phyloP scores from a whole-genome alignment of 208 protist species.

The Angomonas desouzai region DNA sequence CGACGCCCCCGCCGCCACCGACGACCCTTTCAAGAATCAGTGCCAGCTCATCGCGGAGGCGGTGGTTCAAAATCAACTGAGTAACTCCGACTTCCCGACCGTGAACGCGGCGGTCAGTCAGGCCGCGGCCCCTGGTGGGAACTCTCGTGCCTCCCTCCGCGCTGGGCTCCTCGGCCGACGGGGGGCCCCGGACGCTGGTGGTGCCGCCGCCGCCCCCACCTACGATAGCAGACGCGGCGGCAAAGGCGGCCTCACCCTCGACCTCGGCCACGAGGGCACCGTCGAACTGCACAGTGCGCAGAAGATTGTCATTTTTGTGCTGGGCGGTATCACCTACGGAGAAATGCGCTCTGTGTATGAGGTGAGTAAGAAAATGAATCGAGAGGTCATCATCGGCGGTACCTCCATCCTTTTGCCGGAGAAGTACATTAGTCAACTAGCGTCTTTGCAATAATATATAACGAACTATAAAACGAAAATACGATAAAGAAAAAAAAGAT shows the following conservation, averaged over 20 bases:
- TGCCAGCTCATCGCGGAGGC: conserved; percentile 59
- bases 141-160: conserved; percentile 9
- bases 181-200: background rate
- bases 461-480: background rate
- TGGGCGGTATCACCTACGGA: conserved; percentile 69
- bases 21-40: conserved; percentile 47
- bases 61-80: conserved; percentile 39
- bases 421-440: conserved; percentile 36
- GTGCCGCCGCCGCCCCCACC: conserved; percentile 8
- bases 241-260: conserved; percentile 22
- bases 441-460: conserved; percentile 26
- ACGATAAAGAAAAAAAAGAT: conserved; percentile 11
- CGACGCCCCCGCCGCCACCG: conserved; percentile 9
- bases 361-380: conserved; percentile 33
- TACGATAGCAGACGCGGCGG: conserved; percentile 8
- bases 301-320: conserved; percentile 67
- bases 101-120: conserved; percentile 23
- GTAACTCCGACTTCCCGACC: conserved; percentile 54
- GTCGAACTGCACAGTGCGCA: conserved; percentile 35
- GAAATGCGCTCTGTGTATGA: conserved; percentile 70
- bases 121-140: conserved; percentile 10
- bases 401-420: conserved; percentile 58
- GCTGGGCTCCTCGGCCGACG: conserved; percentile 16
- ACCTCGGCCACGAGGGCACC: conserved; percentile 49
- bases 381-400: conserved; percentile 66